Percentiles rank a stretch among this genome's conserved stretches.
phyloP scores from a whole-genome alignment of 257 asterid species.

The Rehmannia glutinosa region DNA sequence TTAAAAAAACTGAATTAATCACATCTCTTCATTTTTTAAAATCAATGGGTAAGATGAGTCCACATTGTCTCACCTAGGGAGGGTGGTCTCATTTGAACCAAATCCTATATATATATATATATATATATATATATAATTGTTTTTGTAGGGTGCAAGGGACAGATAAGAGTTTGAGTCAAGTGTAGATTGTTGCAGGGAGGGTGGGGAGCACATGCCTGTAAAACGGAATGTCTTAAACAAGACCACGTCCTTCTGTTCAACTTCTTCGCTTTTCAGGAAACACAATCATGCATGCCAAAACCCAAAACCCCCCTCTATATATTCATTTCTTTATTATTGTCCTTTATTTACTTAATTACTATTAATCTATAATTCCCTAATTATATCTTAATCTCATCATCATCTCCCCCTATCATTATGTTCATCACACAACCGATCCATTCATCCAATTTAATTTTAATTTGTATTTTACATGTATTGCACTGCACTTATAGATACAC shows the following conservation, averaged over 20 bases:
- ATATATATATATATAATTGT: too few relatives aligned
- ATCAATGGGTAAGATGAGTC: too few relatives aligned
- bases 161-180: slow-evolving; percentile 29
- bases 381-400: slow-evolving; percentile 11
- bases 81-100: too few relatives aligned
- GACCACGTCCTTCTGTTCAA: slow-evolving; percentile 38
- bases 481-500: too few relatives aligned
- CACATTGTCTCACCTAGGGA: too few relatives aligned
- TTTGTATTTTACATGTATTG: too few relatives aligned
- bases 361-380: slow-evolving; percentile 15
- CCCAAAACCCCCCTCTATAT: slow-evolving; percentile 25
- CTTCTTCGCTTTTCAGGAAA: slow-evolving; percentile 37
- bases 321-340: slow-evolving; percentile 32
- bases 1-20: too few relatives aligned
- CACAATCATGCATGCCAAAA: slow-evolving; percentile 69
- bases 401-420: neutral
- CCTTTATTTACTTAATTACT: slow-evolving; percentile 5
- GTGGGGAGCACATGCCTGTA: slow-evolving; percentile 78
- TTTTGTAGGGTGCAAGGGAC: too few relatives aligned
- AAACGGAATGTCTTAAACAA: slow-evolving; percentile 34
- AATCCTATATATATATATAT: too few relatives aligned
- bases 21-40: too few relatives aligned
- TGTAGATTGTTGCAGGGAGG: slow-evolving; percentile 47
- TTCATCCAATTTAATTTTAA: too few relatives aligned
- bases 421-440: too few relatives aligned